Percentiles rank a stretch among this genome's conserved stretches.
Conservation (phyloP, 768 basidiomycete genomes). For the Calocybe indica region DNA sequence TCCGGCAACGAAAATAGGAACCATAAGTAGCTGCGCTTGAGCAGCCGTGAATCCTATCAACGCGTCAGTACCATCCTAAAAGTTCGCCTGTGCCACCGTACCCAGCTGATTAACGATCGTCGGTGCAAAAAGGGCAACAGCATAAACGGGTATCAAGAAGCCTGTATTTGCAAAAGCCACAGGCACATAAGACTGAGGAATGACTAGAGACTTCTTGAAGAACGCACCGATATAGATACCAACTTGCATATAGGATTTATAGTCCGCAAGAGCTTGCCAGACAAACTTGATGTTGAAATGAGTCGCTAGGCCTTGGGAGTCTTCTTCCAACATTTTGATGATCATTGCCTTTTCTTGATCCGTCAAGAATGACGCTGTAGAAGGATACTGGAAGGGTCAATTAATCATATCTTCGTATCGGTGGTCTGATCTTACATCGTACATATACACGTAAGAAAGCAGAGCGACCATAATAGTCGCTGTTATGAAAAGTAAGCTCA, state of each 20-base stretch:
- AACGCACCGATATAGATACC: conserved; percentile 36
- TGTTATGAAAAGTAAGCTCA: neutral
- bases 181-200: no score
- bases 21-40: conserved; percentile 42
- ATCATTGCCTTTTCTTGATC: conserved; percentile 34
- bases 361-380: conserved; percentile 51
- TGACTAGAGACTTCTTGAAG: no score
- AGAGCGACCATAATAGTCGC: conserved; percentile 32
- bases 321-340: conserved; percentile 35
- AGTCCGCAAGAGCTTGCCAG: conserved; percentile 41
- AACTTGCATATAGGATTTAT: conserved; percentile 33
- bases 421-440: conserved; percentile 33
- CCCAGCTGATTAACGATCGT: conserved; percentile 42
- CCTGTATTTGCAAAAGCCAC: no score
- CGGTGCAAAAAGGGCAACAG: conserved; percentile 41
- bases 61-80: neutral
- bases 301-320: conserved; percentile 37
- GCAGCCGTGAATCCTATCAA: conserved; percentile 37
- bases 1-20: conserved; percentile 43
- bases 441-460: conserved; percentile 43
- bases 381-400: conserved; percentile 36
- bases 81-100: neutral
- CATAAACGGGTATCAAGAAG: conserved; percentile 35
- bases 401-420: neutral
- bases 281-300: conserved; percentile 39